Percentiles rank a stretch among this genome's conserved stretches.
Evolutionary conservation across 2,329 filamentous ascomycete genomes (phyloP).

Genomic region (Cladosporium sp.): DNA sequence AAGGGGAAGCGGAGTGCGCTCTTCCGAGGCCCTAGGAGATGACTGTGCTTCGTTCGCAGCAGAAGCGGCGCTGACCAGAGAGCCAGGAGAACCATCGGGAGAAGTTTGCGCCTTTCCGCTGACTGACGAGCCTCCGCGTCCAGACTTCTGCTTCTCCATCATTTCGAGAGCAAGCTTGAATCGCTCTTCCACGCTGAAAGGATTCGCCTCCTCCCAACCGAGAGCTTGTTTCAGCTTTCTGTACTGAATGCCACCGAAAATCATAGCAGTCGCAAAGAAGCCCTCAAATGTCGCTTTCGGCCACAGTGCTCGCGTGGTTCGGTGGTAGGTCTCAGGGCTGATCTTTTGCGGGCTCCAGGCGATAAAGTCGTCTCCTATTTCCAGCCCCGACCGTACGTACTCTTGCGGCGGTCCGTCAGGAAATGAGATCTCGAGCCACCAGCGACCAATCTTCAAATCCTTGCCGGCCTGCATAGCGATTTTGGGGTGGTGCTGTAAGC

Average conservation of each 20-base stretch:
- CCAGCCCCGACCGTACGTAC: slow-evolving; percentile 42
- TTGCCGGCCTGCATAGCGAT: slow-evolving; percentile 32
- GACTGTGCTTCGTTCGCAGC: slow-evolving; percentile 13
- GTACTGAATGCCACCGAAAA: slow-evolving; percentile 31
- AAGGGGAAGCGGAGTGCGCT: slow-evolving; percentile 14
- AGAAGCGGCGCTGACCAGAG: slow-evolving; percentile 10
- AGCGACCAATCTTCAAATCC: slow-evolving; percentile 35
- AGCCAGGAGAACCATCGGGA: slow-evolving; percentile 14
- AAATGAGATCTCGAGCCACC: slow-evolving; percentile 45
- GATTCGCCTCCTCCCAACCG: slow-evolving; percentile 29
- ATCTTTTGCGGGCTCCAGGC: slow-evolving; percentile 36
- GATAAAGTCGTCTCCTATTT: slow-evolving; percentile 34
- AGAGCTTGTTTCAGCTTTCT: slow-evolving; percentile 32
- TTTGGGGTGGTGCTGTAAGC: slow-evolving; percentile 26
- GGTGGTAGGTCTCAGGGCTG: slow-evolving; percentile 35
- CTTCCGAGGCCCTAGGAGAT: slow-evolving; percentile 9
- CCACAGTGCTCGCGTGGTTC: slow-evolving; percentile 33
- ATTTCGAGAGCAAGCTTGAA: slow-evolving; percentile 25
- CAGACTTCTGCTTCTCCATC: slow-evolving; percentile 24
- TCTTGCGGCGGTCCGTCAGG: slow-evolving; percentile 44
- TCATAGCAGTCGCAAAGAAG: slow-evolving; percentile 29
- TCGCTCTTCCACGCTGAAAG: slow-evolving; percentile 27
- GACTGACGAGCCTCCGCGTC: slow-evolving; percentile 1
- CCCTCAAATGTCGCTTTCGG: slow-evolving; percentile 32
- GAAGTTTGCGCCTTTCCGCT: slow-evolving; percentile 16